Evolutionary conservation across 2,329 filamentous ascomycete genomes (phyloP), one percentile per base, ranked within the genome.

Genomic region (Apiospora sp.): DNA sequence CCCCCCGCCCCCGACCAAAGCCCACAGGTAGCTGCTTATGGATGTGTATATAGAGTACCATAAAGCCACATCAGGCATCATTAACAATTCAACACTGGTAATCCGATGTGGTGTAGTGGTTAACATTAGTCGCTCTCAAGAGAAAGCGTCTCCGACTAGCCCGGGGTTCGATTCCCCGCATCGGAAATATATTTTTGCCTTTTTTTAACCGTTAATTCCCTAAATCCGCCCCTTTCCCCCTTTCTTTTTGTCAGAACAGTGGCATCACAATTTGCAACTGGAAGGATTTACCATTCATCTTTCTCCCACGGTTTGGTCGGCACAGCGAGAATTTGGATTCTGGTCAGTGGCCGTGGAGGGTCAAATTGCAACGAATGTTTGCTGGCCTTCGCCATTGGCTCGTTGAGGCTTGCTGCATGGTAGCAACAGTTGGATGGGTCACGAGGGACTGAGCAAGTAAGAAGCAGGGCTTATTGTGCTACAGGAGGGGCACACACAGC

Each of bases 21-120:
- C 12, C 46, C 46, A n/a, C 46, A n/a, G 12, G 22, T 22, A 10
- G 22, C 46, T 49, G 46, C 46, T 48, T 48, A 48, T 49, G 46
- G 19, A 49, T 4, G n/a, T n/a, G n/a, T 8, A 7, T 6, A 10
- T 46, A n/a, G 19, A n/a, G 8, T 8, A 10, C 19, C 22, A 48
- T 22, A 24, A 48, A 2, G 27, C 27, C 27, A 30, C 27, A 30
- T 30, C 27, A 30, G 27, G 27, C 27, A 30, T 30, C 27, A 30
- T 30, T 4, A 30, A 2, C 2, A 30, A 30, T 30, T 30, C 27
- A 30, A 30, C 27, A 4, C 2, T 30, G 27, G 27, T 5, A 64
- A 73, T 81, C 79, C 79, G 79, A 81, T 80, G 79, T 79, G 82
- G 78, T 80, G 78, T 78, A 78, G 78, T 80, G 79, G 79, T 75